Conservation (phyloP, 1,284 basidiomycete genomes). For the Sphagnurus paluster region DNA sequence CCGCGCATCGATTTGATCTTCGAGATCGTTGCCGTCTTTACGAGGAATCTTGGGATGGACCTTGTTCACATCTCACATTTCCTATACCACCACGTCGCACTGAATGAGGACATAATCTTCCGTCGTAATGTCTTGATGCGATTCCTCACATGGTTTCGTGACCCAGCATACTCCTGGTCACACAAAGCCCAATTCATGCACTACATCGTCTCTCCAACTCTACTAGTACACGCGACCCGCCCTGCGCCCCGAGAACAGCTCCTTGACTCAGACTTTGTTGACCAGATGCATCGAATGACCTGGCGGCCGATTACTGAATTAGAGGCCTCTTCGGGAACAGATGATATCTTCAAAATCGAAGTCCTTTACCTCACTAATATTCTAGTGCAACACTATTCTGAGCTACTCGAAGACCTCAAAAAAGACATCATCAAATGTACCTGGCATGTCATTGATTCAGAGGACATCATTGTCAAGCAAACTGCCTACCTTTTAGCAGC, state of each 20-base stretch:
- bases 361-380: slow-evolving; percentile 89
- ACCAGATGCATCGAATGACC: slow-evolving; percentile 70
- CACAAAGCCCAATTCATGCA: slow-evolving; percentile 90
- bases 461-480: slow-evolving; percentile 93
- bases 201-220: slow-evolving; percentile 86
- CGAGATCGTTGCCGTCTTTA: slow-evolving; percentile 85
- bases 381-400: slow-evolving; percentile 83
- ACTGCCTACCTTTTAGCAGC: slow-evolving; percentile 92
- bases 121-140: slow-evolving; percentile 83
- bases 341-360: slow-evolving; percentile 89
- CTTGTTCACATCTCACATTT: slow-evolving; percentile 83
- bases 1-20: slow-evolving; percentile 88
- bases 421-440: slow-evolving; percentile 97
- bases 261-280: slow-evolving; percentile 71
- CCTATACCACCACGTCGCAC: slow-evolving; percentile 84
- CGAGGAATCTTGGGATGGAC: slow-evolving; percentile 82
- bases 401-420: slow-evolving; percentile 77
- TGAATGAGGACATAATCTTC: slow-evolving; percentile 63
- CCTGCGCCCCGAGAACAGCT: slow-evolving; percentile 53
- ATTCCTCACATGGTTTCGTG: slow-evolving; percentile 85
- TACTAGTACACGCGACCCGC: slow-evolving; percentile 76
- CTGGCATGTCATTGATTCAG: slow-evolving; percentile 85
- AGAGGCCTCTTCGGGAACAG: slow-evolving; percentile 58
- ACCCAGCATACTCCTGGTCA: slow-evolving; percentile 63
- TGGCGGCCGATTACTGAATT: slow-evolving; percentile 78